Evolutionary conservation across 352 stramenopile genomes (phyloP), one percentile per base, ranked within the genome.

Genomic region (Phytophthora vignae): DNA sequence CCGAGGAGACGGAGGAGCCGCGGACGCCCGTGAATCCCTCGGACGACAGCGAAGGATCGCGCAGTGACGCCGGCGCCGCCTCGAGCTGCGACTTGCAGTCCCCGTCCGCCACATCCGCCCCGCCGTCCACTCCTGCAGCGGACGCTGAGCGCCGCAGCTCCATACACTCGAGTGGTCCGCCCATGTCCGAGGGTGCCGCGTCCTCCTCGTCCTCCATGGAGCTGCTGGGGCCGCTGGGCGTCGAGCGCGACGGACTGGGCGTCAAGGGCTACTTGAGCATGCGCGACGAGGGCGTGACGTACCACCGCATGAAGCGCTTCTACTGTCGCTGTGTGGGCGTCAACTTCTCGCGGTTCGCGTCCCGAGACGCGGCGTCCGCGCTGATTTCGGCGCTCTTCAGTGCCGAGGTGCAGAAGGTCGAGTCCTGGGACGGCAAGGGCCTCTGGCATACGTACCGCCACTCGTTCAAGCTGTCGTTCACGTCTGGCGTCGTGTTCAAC

Each of bases 221-320:
- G 57, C 33, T 81, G 44, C 44, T 81, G 44, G 74, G 71, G 0
- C 67, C 67, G 8, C 55, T 77, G 17, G 77, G 79, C 15, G 82
- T 89, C 2, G 84, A 94, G 44, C 63, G 80, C 1, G 84, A 94
- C 59, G 86, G 84, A 8, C 71, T 93, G n/a, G 85, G 88, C 10
- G 67, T 94, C 48, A 92, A 93, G 54, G 88, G 88, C 0, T 92
- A 84, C 69, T 64, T 95, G 5, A 89, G 78, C 62, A 94, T 95
- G 88, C 88, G 88, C 33, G 86, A 95, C 61, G 85, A 95, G 61
- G 87, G 88, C 57, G 82, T 93, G 49, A 93, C 86, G 38, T 93
- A 94, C 69, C 88, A 94, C 69, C 88, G 88, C 69, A 95, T 95
- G 88, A 94, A 92, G 69, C 86, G 86, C 27, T 95, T 88, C 73